Conservation (phyloP, 345 rosid species). For the Murraya koenigii region DNA sequence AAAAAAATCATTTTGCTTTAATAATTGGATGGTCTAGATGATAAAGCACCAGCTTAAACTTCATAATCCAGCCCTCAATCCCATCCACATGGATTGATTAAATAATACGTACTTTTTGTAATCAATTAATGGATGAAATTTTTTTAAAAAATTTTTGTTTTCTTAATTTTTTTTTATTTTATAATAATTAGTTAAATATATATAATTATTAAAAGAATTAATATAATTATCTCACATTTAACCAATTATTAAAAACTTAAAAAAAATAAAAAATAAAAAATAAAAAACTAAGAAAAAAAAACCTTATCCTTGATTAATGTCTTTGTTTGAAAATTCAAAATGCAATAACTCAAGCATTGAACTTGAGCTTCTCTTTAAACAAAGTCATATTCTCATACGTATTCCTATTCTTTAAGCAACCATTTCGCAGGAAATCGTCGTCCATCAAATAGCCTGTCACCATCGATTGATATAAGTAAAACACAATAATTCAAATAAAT, state of each 20-base stretch:
- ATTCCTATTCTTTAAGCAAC: constrained; percentile 4
- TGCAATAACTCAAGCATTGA: background rate
- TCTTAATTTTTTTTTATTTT: too few species aligned
- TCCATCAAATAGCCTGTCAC: background rate
- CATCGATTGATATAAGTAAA: background rate
- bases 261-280: too few species aligned
- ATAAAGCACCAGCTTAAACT: background rate
- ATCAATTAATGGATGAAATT: too few species aligned
- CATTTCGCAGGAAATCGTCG: background rate
- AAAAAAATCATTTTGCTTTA: too few species aligned
- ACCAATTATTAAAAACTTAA: too few species aligned
- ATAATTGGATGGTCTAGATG: background rate
- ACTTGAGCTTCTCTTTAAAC: background rate
- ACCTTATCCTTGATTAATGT: too few species aligned
- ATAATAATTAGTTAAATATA: too few species aligned
- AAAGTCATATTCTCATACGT: background rate
- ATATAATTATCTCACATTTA: too few species aligned
- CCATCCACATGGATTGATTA: background rate
- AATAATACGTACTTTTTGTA: background rate
- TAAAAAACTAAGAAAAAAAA: too few species aligned
- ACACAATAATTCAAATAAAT: background rate
- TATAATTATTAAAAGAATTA: too few species aligned
- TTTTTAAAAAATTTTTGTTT: too few species aligned
- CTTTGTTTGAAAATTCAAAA: background rate
- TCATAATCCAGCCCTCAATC: background rate